Evolutionary conservation across 805 yeast species (phyloP), one percentile per base, ranked within the genome.

Genomic region (Danielia oregonensis): DNA sequence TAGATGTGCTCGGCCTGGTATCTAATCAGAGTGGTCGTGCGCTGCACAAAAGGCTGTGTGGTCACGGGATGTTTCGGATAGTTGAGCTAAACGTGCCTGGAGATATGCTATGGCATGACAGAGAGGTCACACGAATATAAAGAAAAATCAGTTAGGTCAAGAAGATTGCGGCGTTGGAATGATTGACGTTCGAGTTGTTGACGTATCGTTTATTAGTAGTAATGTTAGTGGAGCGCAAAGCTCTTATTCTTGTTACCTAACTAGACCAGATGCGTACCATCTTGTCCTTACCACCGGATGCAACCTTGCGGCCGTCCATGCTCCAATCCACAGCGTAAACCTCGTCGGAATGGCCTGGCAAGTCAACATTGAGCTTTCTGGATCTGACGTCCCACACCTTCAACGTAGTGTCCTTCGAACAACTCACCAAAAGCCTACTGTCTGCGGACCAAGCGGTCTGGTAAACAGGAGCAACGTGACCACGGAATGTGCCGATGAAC

Each of bases 251-350:
- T n/a, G n/a, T n/a, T n/a, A n/a, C 7, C 27, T 24, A 30, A 17
- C 33, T 30, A 3, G 93, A 78, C 98, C 98, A 93, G 39, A 93
- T 66, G 52, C 97, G 74, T 16, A 93, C 88, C 72, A 83, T 83
- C 59, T 89, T 93, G 59, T 93, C 98, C 55, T 88, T 89, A 33
- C 98, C 97, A 14, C 97, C 98, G 57, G 96, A 86, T n/a, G 91
- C 95, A 9, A 93, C 97, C 46, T 82, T 72, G 45, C 76, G 76
- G 29, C 98, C 98, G 57, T 93, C 98, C 36, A 83, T 78, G 66
- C 96, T 86, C 98, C 98, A 93, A 52, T 93, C 98, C 4, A 93
- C 96, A 0, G 97, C 94, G 56, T 78, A 93, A 1, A 93, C 96
- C 62, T 93, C 98, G 54, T 93, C 98, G 11, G 80, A 68, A 55